Evolutionary conservation across 257 asterid genomes (phyloP).

Genomic region (Solanum medicagineum): DNA sequence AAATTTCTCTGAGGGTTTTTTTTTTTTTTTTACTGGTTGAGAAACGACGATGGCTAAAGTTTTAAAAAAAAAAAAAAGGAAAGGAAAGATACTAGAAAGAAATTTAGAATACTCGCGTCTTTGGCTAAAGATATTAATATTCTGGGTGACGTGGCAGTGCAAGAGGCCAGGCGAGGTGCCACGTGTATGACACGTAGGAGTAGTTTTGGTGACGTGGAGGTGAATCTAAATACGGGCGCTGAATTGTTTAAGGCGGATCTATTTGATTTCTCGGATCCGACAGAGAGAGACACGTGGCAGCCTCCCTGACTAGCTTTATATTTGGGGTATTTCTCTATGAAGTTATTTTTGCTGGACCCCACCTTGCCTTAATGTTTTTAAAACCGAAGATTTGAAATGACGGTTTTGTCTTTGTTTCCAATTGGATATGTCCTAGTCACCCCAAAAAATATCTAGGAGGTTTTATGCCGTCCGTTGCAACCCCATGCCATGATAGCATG

Average conservation of each 20-base stretch:
- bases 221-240: conserved; percentile 28
- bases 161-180: conserved; percentile 1
- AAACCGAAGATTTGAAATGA: background rate
- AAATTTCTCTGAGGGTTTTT: background rate
- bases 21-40: conserved; percentile 4
- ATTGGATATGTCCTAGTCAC: conserved; percentile 6
- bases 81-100: background rate
- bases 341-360: background rate
- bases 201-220: background rate
- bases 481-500: no score
- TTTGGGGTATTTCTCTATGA: background rate
- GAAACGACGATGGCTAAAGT: conserved; percentile 7
- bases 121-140: conserved; percentile 3
- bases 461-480: background rate
- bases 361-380: background rate
- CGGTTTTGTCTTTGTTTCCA: background rate
- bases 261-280: conserved; percentile 12
- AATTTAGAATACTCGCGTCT: background rate
- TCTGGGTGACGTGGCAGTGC: conserved; percentile 22
- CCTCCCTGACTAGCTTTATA: conserved; percentile 5
- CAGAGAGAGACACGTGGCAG: conserved; percentile 17
- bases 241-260: conserved; percentile 17
- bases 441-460: conserved; percentile 15
- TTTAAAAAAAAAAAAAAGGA: no score
- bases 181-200: conserved; percentile 1